Base-by-base conservation (phyloP, 768 basidiomycete species). In the Trametes cinnabarina region DNA sequence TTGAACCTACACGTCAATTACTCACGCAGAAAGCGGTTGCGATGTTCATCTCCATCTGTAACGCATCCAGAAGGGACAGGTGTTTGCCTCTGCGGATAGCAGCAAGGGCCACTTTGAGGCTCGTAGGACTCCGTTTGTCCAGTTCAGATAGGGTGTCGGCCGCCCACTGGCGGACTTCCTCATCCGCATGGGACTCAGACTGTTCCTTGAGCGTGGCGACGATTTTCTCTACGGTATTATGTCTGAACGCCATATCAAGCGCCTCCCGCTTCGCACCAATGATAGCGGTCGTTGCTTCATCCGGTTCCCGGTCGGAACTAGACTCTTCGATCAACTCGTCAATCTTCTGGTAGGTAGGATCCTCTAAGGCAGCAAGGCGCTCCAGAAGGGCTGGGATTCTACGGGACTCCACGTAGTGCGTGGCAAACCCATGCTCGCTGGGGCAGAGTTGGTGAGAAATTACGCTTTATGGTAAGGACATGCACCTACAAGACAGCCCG, bases 371-470 rank as follows among this genome's bases (percentile, higher is more conserved):
- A 17, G 85, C 79, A 53, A 98, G 75, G 57, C 85, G 82, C 52
- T 85, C 79, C 40, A 92, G 76, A 47, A 98, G 82, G 40, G 79
- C 78, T 15, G 89, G 84, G 35, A 97, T 76, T 37, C 87, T 80
- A 53, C 86, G 77, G 15, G 91, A 87, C 10, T 92, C 85, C 51
- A 98, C 82, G 67, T 81, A 98, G 72, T 99, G 97, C 2, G 97
- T 98, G 4, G 96, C 95, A 66, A 98, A 81, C 30, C 97, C 96
- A 66, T 87, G 84, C 62, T 94, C 93, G 66, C 94, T 96, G 68
- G 53, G 47, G 9, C 4, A 35, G n/a, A 19, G 14, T 32, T 19
- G 7, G 20, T 48, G 7, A 46, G 25, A 5, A 15, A 15, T 19
- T 9, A 28, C 20, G n/a, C n/a, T n/a, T n/a, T n/a, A n/a, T n/a